These are phyloP conservation scores for Gaertneriomyces semiglobifer DNA, from an alignment of 192 early-diverging fungal species.

Conservation along the genomic window DNA sequence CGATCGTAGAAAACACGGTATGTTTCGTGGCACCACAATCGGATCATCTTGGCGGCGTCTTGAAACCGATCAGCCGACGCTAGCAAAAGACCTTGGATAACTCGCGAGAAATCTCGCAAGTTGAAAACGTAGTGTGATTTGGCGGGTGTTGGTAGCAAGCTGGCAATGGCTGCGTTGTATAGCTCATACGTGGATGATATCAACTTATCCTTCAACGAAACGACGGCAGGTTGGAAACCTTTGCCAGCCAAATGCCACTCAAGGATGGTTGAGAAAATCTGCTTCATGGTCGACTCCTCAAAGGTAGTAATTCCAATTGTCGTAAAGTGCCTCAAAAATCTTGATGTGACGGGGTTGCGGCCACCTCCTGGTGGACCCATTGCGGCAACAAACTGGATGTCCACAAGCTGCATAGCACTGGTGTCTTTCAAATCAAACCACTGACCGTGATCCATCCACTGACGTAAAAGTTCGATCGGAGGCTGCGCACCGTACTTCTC, in stretches of 20 bases:
- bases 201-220: conserved; percentile 37
- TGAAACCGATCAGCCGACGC: conserved; percentile 43
- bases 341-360: conserved; percentile 51
- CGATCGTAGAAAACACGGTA: conserved; percentile 61
- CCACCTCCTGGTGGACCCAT: conserved; percentile 63
- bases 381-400: conserved; percentile 58
- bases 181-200: conserved; percentile 48
- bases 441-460: conserved; percentile 54
- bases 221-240: conserved; percentile 34
- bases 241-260: conserved; percentile 54
- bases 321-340: conserved; percentile 59
- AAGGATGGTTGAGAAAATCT: conserved; percentile 57
- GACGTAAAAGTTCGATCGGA: conserved; percentile 56
- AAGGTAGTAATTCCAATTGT: conserved; percentile 52
- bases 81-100: conserved; percentile 56
- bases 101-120: conserved; percentile 54
- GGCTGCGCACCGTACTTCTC: conserved; percentile 65
- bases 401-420: conserved; percentile 52
- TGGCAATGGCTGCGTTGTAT: conserved; percentile 51
- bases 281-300: conserved; percentile 50
- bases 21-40: conserved; percentile 56
- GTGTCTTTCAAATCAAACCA: conserved; percentile 62
- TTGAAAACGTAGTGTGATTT: conserved; percentile 64
- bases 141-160: conserved; percentile 52
- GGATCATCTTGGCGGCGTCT: conserved; percentile 48